Evolutionary conservation across 139 green algal genomes (phyloP).

Genomic region (Tetradesmus lagerheimii): DNA sequence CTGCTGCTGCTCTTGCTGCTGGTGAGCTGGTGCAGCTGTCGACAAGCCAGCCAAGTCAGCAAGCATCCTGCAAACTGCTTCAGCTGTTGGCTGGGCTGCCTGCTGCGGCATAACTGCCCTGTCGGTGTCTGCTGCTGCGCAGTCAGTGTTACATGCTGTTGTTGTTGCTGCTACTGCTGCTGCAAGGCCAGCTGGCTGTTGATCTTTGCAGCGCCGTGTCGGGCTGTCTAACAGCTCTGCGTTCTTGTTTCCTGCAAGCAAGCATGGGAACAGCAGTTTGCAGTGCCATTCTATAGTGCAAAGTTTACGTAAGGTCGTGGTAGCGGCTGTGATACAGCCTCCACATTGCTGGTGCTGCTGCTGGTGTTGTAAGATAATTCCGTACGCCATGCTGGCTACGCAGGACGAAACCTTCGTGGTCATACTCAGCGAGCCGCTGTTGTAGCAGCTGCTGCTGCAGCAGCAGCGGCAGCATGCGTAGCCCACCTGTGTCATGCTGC

Average conservation of each 20-base stretch:
- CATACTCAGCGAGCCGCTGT: too few relatives aligned
- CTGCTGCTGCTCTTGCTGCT: not conserved
- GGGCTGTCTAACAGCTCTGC: not conserved
- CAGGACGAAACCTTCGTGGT: not conserved
- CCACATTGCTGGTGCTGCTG: too few relatives aligned
- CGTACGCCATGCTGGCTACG: too few relatives aligned
- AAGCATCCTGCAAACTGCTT: not conserved
- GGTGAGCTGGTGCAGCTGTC: not conserved
- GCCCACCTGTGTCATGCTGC: slow-evolving; percentile 18
- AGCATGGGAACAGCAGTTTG: too few relatives aligned
- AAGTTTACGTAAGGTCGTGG: too few relatives aligned
- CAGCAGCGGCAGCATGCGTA: not conserved
- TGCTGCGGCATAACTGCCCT: too few relatives aligned
- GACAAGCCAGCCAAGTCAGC: not conserved
- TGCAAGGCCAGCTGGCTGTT: not conserved
- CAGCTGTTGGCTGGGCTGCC: not conserved
- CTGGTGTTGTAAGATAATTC: too few relatives aligned
- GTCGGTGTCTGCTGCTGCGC: not conserved
- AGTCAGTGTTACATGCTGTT: not conserved
- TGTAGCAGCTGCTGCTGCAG: too few relatives aligned
- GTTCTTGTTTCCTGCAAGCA: not conserved
- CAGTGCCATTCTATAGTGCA: too few relatives aligned
- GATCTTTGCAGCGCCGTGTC: not conserved
- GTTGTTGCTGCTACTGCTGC: not conserved
- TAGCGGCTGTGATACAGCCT: too few relatives aligned